These are phyloP conservation scores for Candida sithepensis DNA, from an alignment of 805 yeast genomes.

Conservation along the genomic window DNA sequence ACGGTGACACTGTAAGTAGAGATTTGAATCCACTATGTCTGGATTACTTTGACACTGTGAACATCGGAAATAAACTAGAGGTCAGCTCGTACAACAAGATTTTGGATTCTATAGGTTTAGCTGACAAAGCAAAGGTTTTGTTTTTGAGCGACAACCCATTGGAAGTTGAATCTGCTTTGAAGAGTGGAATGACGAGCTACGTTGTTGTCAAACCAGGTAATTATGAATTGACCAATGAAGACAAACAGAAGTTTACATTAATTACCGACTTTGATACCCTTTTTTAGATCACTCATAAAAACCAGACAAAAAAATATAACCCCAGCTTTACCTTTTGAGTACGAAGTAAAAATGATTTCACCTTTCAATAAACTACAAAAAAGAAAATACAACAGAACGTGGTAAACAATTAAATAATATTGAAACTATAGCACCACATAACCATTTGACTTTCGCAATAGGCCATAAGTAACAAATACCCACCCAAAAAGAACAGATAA, in stretches of 20 bases:
- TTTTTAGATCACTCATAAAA: slow-evolving; percentile 3
- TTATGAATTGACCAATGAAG: slow-evolving; percentile 40
- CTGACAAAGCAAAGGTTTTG: slow-evolving; percentile 35
- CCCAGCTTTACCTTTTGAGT: too few species aligned
- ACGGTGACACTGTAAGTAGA: slow-evolving; percentile 35
- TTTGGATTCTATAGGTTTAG: slow-evolving; percentile 22
- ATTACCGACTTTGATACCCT: slow-evolving; percentile 31
- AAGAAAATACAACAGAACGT: too few species aligned
- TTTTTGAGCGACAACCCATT: slow-evolving; percentile 78
- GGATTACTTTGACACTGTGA: slow-evolving; percentile 83
- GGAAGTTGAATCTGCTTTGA: slow-evolving; percentile 74
- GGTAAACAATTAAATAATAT: not conserved
- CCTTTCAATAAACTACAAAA: not conserved
- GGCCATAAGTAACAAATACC: not conserved
- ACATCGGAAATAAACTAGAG: slow-evolving; percentile 71
- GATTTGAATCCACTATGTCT: slow-evolving; percentile 52
- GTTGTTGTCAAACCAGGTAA: slow-evolving; percentile 79
- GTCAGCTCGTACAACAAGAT: slow-evolving; percentile 57
- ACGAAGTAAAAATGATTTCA: not conserved
- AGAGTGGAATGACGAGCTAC: slow-evolving; percentile 55
- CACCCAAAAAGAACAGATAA: not conserved
- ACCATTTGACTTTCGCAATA: not conserved
- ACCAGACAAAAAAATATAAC: too few species aligned
- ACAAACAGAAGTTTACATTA: slow-evolving; percentile 22
- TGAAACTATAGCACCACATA: not conserved